A percentile compares a stretch with the other conserved stretches of the same genome.
phyloP scores from a whole-genome alignment of 805 yeast species.

The Kodamaea neixiangensis region DNA sequence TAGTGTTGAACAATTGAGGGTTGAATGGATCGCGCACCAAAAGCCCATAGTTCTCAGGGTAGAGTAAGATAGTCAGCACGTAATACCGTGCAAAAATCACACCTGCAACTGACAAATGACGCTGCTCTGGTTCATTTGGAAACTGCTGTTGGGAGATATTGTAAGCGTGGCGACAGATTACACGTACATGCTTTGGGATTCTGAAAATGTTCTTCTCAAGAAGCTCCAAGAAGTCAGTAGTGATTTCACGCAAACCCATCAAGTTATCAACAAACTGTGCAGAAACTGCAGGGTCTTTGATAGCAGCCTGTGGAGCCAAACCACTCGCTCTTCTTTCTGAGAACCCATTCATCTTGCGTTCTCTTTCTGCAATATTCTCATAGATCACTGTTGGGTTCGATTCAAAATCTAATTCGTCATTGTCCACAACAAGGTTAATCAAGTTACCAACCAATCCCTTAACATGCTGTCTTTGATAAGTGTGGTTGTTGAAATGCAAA shows the following conservation, averaged over 20 bases:
- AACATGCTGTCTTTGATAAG: slow-evolving; percentile 49
- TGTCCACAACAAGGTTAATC: slow-evolving; percentile 41
- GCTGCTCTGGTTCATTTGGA: slow-evolving; percentile 61
- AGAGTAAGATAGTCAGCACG: slow-evolving; percentile 44
- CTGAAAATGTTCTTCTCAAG: slow-evolving; percentile 45
- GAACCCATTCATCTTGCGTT: slow-evolving; percentile 35
- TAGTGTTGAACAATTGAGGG: slow-evolving; percentile 18
- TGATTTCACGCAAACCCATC: slow-evolving; percentile 69
- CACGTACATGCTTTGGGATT: slow-evolving; percentile 38
- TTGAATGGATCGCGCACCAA: slow-evolving; percentile 29
- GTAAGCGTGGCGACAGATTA: slow-evolving; percentile 38
- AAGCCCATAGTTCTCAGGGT: slow-evolving; percentile 62
- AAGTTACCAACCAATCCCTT: slow-evolving; percentile 42
- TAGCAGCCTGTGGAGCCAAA: slow-evolving; percentile 62
- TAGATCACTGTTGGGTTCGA: slow-evolving; percentile 73
- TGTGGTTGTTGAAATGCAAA: slow-evolving; percentile 45
- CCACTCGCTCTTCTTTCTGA: slow-evolving; percentile 35
- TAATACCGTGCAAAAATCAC: slow-evolving; percentile 59
- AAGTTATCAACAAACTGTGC: slow-evolving; percentile 69
- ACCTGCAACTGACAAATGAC: slow-evolving; percentile 67
- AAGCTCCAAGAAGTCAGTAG: slow-evolving; percentile 59
- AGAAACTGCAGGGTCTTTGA: slow-evolving; percentile 76
- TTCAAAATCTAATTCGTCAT: slow-evolving; percentile 65
- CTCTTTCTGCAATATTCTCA: slow-evolving; percentile 38
- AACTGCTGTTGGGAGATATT: slow-evolving; percentile 45